Evolutionary conservation across 306 rosid genomes (phyloP).

Genomic region (Ormosia emarginata): DNA sequence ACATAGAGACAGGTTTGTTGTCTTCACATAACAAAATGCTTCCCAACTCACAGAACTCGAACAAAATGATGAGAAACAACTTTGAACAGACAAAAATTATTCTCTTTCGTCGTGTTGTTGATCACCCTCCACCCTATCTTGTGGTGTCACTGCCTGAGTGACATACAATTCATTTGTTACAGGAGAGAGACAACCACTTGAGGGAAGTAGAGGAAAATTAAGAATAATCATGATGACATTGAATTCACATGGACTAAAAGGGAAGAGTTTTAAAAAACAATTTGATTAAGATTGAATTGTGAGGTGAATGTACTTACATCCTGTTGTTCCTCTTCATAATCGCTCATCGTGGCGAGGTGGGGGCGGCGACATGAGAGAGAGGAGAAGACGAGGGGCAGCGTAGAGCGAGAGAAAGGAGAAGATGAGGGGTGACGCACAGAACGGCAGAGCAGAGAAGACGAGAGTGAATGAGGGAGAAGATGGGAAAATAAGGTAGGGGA

Average conservation of each 20-base stretch:
- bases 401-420: too few species aligned
- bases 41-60: conserved; percentile 43
- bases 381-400: too few species aligned
- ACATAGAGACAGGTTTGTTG: conserved; percentile 43
- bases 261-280: background rate
- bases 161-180: conserved; percentile 41
- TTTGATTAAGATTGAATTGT: background rate
- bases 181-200: conserved; percentile 70
- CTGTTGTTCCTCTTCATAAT: conserved; percentile 54
- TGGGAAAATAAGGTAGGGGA: too few species aligned
- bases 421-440: too few species aligned
- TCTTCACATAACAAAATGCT: conserved; percentile 45
- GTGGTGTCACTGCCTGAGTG: conserved; percentile 5
- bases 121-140: conserved; percentile 2
- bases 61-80: conserved; percentile 50
- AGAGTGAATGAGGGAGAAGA: too few species aligned
- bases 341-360: conserved; percentile 2
- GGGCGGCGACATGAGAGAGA: too few species aligned
- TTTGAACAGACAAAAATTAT: conserved; percentile 58
- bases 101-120: conserved; percentile 20
- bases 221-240: background rate
- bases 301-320: conserved; percentile 51
- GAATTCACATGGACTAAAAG: background rate
- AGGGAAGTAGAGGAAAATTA: background rate
- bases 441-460: too few species aligned